Evolutionary conservation across 805 yeast species (phyloP).

Genomic region (Candida odintsovae): DNA sequence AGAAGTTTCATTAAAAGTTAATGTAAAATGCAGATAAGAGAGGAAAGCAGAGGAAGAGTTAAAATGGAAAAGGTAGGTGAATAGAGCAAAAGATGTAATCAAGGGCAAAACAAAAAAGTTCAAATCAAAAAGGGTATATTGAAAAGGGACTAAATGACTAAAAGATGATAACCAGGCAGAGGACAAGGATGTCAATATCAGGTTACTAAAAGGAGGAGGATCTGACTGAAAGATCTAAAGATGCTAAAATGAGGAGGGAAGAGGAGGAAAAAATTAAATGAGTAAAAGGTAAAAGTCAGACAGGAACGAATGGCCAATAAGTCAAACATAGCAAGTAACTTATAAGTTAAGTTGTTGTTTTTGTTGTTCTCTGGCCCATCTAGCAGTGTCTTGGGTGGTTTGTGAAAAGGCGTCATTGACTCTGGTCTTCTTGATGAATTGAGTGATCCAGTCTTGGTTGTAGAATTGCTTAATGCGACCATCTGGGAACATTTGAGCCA

Average conservation of each 20-base stretch:
- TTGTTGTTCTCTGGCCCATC: conserved; percentile 88
- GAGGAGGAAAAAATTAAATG: conserved; percentile 2
- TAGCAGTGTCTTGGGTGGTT: conserved; percentile 82
- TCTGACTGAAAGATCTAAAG: neutral
- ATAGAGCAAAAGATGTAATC: neutral
- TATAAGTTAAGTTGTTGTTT: conserved; percentile 17
- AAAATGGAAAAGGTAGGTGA: neutral
- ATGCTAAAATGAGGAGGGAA: neutral
- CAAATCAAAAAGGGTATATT: neutral
- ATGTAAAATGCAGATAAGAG: neutral
- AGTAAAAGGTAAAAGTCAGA: neutral
- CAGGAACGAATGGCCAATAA: conserved; percentile 2
- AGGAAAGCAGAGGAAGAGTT: neutral
- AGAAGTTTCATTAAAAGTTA: neutral
- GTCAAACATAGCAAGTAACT: conserved; percentile 8
- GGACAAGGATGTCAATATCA: neutral
- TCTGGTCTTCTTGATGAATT: conserved; percentile 69
- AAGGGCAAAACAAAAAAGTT: neutral
- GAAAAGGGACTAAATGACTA: neutral
- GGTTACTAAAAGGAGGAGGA: neutral
- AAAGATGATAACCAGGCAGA: neutral
- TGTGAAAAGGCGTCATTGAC: conserved; percentile 53
- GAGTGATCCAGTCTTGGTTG: conserved; percentile 72
- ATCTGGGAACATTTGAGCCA: conserved; percentile 78
- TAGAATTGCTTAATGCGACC: conserved; percentile 68